These are phyloP conservation scores for Entomortierella chlamydospora DNA, from an alignment of 192 early-diverging fungal genomes.

Conservation along the genomic window DNA sequence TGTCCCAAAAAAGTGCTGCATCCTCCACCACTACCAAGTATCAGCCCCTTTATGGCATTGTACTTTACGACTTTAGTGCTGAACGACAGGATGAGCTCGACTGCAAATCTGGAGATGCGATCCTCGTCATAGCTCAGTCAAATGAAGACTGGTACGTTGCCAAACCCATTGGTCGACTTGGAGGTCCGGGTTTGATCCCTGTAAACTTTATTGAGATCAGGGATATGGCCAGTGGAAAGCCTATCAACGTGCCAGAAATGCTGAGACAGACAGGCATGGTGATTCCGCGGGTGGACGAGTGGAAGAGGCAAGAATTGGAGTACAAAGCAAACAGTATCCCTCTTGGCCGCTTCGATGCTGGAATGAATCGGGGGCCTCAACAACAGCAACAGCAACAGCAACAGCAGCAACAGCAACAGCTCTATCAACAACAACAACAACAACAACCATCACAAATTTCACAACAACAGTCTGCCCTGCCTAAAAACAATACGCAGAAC, in stretches of 20 bases:
- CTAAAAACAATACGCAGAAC: conserved; percentile 37
- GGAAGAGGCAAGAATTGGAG: conserved; percentile 70
- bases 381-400: conserved; percentile 25
- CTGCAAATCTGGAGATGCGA: conserved; percentile 74
- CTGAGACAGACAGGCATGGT: conserved; percentile 66
- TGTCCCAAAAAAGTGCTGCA: conserved; percentile 12
- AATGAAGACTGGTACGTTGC: conserved; percentile 84
- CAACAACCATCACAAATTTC: background rate
- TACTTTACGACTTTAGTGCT: conserved; percentile 80
- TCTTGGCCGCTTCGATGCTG: conserved; percentile 56
- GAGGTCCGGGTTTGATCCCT: conserved; percentile 80
- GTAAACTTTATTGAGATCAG: conserved; percentile 80
- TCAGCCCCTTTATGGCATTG: conserved; percentile 73
- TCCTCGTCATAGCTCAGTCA: conserved; percentile 82
- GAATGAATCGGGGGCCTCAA: background rate
- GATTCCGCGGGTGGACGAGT: conserved; percentile 73
- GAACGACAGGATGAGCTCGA: conserved; percentile 79
- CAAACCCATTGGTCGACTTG: conserved; percentile 70
- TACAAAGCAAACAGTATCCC: conserved; percentile 64
- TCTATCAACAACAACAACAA: conserved; percentile 19
- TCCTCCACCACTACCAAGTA: conserved; percentile 37
- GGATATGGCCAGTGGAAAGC: conserved; percentile 72
- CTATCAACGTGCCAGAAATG: conserved; percentile 74
- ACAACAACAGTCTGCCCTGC: too few species aligned
- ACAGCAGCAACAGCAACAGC: conserved; percentile 23